phyloP scores from a whole-genome alignment of 768 basidiomycete genomes.

The Cystofilobasidium macerans region DNA sequence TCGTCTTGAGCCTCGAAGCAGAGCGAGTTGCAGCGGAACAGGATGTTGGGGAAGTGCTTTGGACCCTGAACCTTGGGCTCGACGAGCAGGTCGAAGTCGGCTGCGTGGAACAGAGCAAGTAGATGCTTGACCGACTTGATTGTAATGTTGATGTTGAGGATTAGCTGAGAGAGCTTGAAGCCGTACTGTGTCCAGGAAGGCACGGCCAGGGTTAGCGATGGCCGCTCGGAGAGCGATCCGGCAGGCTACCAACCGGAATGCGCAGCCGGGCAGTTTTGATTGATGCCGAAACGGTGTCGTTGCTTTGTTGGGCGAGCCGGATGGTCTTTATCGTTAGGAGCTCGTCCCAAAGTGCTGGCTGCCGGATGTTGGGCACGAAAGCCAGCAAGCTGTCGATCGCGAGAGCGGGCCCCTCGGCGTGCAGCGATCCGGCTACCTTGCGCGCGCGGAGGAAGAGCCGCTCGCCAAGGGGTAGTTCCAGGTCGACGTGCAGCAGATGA shows the following conservation, averaged over 20 bases:
- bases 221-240: background rate
- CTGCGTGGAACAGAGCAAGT: slow-evolving; percentile 46
- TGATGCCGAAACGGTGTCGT: slow-evolving; percentile 43
- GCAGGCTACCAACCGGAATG: slow-evolving; percentile 45
- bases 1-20: slow-evolving; percentile 74
- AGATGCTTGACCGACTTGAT: slow-evolving; percentile 68
- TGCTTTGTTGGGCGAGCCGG: slow-evolving; percentile 37
- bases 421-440: slow-evolving; percentile 25
- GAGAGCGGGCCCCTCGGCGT: slow-evolving; percentile 36
- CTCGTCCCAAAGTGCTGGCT: slow-evolving; percentile 59
- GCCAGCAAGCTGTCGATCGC: slow-evolving; percentile 39
- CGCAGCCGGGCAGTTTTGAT: slow-evolving; percentile 60
- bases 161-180: slow-evolving; percentile 62
- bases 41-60: slow-evolving; percentile 57
- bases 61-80: slow-evolving; percentile 59
- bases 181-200: slow-evolving; percentile 39
- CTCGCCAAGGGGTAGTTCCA: slow-evolving; percentile 39
- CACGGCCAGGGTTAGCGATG: background rate
- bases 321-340: slow-evolving; percentile 52
- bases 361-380: slow-evolving; percentile 50
- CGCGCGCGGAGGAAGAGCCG: slow-evolving; percentile 34
- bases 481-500: slow-evolving; percentile 6
- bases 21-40: slow-evolving; percentile 50
- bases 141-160: slow-evolving; percentile 57
- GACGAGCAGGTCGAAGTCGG: slow-evolving; percentile 49